A percentile compares a stretch with the other conserved stretches of the same genome.
Evolutionary conservation across 495 filamentous ascomycete genomes (phyloP).

Genomic region (Sporormia fimetaria): DNA sequence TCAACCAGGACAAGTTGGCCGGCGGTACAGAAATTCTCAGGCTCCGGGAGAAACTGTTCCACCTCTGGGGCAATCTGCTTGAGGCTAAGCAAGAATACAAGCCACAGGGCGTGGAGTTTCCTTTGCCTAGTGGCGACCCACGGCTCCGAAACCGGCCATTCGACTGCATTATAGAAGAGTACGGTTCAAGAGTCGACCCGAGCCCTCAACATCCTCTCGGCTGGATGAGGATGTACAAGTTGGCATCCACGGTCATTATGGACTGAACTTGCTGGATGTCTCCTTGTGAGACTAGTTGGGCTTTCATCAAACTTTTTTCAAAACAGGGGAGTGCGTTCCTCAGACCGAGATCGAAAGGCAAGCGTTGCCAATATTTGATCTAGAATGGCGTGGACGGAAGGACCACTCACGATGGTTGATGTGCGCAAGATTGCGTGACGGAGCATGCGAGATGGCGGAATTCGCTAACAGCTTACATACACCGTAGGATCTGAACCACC

Average conservation of each 20-base stretch:
- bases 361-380: neutral
- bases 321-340: neutral
- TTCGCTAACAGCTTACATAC: no score
- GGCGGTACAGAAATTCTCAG: constrained; percentile 35
- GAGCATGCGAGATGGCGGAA: no score
- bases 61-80: constrained; percentile 71
- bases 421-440: no score
- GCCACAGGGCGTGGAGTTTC: neutral
- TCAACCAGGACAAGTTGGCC: constrained; percentile 48
- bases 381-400: no score
- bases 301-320: neutral
- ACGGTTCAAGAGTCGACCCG: constrained; percentile 36
- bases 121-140: neutral
- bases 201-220: constrained; percentile 24
- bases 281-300: constrained; percentile 7
- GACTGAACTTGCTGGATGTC: constrained; percentile 1
- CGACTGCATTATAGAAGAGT: constrained; percentile 51
- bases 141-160: constrained; percentile 39
- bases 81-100: constrained; percentile 23
- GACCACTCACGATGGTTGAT: no score
- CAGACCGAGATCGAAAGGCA: neutral
- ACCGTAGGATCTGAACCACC: no score
- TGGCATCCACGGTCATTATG: constrained; percentile 46
- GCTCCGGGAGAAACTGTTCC: constrained; percentile 61
- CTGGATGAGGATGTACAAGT: constrained; percentile 43